These are phyloP conservation scores for Arabidopsis arenosa DNA, from an alignment of 345 rosid species.

Conservation along the genomic window DNA sequence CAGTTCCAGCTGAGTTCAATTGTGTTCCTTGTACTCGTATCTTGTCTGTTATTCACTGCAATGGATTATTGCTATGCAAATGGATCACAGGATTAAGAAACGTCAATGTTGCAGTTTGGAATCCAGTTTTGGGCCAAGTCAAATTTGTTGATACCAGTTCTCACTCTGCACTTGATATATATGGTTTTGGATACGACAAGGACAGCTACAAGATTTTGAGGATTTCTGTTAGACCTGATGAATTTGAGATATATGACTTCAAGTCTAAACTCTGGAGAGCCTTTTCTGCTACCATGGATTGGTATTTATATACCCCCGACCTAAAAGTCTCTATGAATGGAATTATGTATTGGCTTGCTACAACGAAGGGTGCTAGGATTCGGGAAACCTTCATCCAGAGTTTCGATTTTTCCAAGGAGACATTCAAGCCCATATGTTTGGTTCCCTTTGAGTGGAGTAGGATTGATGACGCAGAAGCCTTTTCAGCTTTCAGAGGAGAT, in stretches of 20 bases:
- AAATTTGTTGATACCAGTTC: background rate
- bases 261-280: slow-evolving; percentile 17
- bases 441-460: background rate
- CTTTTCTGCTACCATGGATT: background rate
- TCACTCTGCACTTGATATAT: fast-evolving
- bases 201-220: background rate
- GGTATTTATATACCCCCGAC: fast-evolving
- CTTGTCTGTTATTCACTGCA: background rate
- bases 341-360: slow-evolving; percentile 7
- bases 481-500: slow-evolving; percentile 8
- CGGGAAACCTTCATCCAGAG: background rate
- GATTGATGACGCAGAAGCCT: too few relatives aligned
- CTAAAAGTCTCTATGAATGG: background rate
- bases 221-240: background rate
- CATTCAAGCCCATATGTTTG: background rate
- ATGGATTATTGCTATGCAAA: slow-evolving; percentile 10
- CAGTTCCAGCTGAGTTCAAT: background rate
- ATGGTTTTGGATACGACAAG: slow-evolving; percentile 4
- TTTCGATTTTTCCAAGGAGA: slow-evolving; percentile 2
- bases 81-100: too few relatives aligned
- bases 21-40: background rate
- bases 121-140: background rate
- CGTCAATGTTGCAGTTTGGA: background rate
- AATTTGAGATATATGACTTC: background rate
- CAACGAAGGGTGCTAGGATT: background rate